Evolutionary conservation across 495 filamentous ascomycete genomes (phyloP).

Genomic region (Xylaria sp.): DNA sequence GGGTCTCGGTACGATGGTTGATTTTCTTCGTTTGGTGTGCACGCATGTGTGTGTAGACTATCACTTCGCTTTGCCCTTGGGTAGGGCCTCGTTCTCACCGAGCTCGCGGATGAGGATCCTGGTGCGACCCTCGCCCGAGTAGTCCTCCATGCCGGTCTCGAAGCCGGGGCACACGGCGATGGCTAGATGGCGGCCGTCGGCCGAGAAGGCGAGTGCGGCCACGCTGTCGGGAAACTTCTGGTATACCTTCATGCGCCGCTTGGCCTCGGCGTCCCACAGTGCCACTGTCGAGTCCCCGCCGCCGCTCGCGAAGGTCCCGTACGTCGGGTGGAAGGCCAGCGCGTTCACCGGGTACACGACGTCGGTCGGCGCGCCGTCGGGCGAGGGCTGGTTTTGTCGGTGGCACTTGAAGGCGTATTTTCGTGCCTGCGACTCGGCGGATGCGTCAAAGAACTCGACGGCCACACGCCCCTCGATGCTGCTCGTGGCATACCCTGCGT

Average conservation of each 20-base stretch:
- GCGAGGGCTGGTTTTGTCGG: slow-evolving; percentile 60
- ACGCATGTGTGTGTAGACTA: not conserved
- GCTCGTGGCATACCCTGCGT: slow-evolving; percentile 85
- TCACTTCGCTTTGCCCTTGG: slow-evolving; percentile 70
- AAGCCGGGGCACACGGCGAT: slow-evolving; percentile 89
- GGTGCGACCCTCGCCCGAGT: slow-evolving; percentile 69
- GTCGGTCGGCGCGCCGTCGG: slow-evolving; percentile 58
- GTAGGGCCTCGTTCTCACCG: slow-evolving; percentile 85
- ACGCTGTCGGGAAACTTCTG: slow-evolving; percentile 82
- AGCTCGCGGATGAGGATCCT: slow-evolving; percentile 84
- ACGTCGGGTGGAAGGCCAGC: slow-evolving; percentile 86
- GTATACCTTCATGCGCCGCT: slow-evolving; percentile 89
- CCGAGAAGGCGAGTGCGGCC: slow-evolving; percentile 75
- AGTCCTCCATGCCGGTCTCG: slow-evolving; percentile 86
- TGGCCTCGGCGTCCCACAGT: slow-evolving; percentile 92
- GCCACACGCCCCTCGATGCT: slow-evolving; percentile 93
- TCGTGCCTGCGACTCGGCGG: slow-evolving; percentile 78
- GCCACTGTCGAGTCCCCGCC: slow-evolving; percentile 95
- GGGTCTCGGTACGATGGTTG: not conserved
- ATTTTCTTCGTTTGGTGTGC: not conserved
- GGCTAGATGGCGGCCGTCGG: slow-evolving; percentile 82
- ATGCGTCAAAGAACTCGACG: slow-evolving; percentile 97
- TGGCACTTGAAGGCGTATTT: slow-evolving; percentile 99
- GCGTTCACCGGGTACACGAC: slow-evolving; percentile 96
- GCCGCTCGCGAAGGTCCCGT: slow-evolving; percentile 91